Percentiles rank a stretch among this genome's conserved stretches.
Conservation (phyloP, 805 yeast species). For the Metschnikowia cubensis region DNA sequence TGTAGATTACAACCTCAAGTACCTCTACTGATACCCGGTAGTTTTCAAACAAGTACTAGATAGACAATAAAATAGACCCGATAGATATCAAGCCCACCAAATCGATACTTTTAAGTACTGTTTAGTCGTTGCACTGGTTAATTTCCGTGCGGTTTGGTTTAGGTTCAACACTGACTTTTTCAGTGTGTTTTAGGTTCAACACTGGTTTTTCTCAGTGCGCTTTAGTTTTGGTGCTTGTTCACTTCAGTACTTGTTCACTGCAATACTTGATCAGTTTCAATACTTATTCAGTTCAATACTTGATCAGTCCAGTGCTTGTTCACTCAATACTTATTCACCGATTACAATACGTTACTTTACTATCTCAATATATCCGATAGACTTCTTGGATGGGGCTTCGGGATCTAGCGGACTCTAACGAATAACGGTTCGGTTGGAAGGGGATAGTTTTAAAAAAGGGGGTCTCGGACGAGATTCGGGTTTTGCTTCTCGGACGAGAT, state of each 20-base stretch:
- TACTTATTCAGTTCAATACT: neutral
- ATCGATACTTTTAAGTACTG: neutral
- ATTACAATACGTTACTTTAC: slow-evolving; percentile 17
- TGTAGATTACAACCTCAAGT: slow-evolving; percentile 2
- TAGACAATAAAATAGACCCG: neutral
- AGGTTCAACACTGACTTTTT: slow-evolving; percentile 1
- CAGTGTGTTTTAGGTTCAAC: neutral
- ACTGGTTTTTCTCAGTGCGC: neutral
- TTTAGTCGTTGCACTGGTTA: neutral
- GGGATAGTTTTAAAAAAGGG: neutral
- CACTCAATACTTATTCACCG: slow-evolving; percentile 8
- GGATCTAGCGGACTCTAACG: neutral
- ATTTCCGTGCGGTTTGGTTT: neutral
- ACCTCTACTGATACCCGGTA: slow-evolving; percentile 4
- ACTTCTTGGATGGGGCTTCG: neutral
- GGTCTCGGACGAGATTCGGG: neutral
- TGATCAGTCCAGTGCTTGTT: neutral
- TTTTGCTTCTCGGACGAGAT: neutral
- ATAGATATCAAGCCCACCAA: neutral
- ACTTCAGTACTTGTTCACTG: neutral
- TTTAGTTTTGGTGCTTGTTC: neutral
- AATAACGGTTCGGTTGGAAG: neutral
- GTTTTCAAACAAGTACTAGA: neutral
- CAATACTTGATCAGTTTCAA: neutral
- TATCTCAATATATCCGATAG: slow-evolving; percentile 5